Conservation (phyloP, 345 rosid genomes). For the Eutrema heterophyllum region DNA sequence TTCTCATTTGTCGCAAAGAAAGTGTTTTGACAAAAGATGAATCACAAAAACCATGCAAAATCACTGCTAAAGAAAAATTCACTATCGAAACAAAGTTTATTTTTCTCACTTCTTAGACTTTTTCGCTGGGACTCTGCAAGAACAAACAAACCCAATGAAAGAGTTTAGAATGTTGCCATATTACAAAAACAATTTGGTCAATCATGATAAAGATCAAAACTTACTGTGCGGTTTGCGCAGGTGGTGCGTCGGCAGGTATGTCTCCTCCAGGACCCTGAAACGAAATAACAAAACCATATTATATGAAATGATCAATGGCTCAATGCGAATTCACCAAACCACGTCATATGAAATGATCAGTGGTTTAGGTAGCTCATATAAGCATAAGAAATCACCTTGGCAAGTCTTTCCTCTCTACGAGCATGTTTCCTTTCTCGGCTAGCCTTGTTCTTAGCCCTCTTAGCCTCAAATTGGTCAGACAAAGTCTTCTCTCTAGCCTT, state of each 20-base stretch:
- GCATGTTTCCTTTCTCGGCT: slow-evolving; percentile 90
- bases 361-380: background rate
- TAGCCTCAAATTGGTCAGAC: slow-evolving; percentile 92
- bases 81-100: background rate
- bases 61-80: background rate
- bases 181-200: background rate
- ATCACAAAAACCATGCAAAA: slow-evolving; percentile 16
- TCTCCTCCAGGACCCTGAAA: slow-evolving; percentile 65
- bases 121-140: slow-evolving; percentile 41
- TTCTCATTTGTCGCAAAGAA: background rate
- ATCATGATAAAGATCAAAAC: background rate
- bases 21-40: slow-evolving; percentile 11
- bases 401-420: slow-evolving; percentile 85
- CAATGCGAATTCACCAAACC: background rate
- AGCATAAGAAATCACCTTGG: slow-evolving; percentile 48
- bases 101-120: slow-evolving; percentile 49
- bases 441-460: slow-evolving; percentile 94
- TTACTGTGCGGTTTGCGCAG: slow-evolving; percentile 41
- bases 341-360: background rate
- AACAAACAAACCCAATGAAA: background rate
- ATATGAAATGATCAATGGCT: background rate
- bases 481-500: slow-evolving; percentile 94
- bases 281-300: background rate
- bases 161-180: background rate
- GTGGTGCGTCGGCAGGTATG: slow-evolving; percentile 34